These are phyloP conservation scores for Fusarium nodosum DNA, from an alignment of 2,329 filamentous ascomycete species.

Conservation along the genomic window DNA sequence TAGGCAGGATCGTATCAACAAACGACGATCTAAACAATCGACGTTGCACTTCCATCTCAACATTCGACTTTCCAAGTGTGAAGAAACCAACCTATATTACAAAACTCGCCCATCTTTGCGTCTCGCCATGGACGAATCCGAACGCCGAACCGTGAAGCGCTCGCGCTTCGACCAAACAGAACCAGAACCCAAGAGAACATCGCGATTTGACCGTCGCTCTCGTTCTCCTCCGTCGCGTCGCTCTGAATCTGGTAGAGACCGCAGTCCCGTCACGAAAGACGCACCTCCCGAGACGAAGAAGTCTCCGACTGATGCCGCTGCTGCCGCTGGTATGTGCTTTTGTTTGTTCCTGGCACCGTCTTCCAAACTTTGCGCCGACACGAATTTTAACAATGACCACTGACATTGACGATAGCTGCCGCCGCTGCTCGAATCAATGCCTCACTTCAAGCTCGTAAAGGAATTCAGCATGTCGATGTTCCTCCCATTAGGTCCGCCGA, in stretches of 20 bases:
- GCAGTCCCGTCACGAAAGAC: slow-evolving; percentile 77
- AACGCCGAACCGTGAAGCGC: slow-evolving; percentile 80
- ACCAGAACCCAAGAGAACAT: slow-evolving; percentile 79
- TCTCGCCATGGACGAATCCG: slow-evolving; percentile 76
- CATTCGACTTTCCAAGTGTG: background rate
- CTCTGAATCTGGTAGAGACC: slow-evolving; percentile 77
- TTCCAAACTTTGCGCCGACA: slow-evolving; percentile 5
- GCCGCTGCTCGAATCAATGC: slow-evolving; percentile 91
- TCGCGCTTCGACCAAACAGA: slow-evolving; percentile 96
- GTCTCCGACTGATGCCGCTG: slow-evolving; percentile 74
- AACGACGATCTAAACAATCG: slow-evolving; percentile 4
- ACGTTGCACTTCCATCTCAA: background rate
- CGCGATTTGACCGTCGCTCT: slow-evolving; percentile 92
- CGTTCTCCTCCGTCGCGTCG: slow-evolving; percentile 80
- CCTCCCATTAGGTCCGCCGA: slow-evolving; percentile 78
- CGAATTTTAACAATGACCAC: slow-evolving; percentile 2
- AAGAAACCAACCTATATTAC: background rate
- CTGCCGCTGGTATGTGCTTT: slow-evolving; percentile 76
- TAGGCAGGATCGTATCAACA: slow-evolving; percentile 5
- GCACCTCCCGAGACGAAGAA: slow-evolving; percentile 62
- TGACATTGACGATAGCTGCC: slow-evolving; percentile 69
- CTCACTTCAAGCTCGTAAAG: slow-evolving; percentile 86
- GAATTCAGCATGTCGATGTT: slow-evolving; percentile 90
- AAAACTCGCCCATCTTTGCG: slow-evolving; percentile 13
- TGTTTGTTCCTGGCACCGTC: slow-evolving; percentile 14